phyloP scores from a whole-genome alignment of 2,329 filamentous ascomycete genomes.

The Neopestalotiopsis sp. region DNA sequence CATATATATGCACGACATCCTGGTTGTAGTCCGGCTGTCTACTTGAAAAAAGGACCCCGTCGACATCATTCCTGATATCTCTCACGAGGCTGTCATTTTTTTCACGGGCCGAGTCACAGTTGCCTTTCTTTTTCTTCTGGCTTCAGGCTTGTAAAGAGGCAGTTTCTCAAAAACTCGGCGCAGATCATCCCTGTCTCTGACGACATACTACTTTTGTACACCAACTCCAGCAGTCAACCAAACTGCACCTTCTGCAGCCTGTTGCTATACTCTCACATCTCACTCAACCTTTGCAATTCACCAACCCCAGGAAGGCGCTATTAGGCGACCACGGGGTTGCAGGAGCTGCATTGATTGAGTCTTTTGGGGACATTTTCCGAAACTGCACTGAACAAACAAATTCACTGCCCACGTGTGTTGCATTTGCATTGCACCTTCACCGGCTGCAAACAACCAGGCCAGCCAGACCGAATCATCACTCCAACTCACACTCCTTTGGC shows the following conservation, averaged over 20 bases:
- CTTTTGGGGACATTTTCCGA: neutral
- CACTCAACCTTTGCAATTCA: neutral
- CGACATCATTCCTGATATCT: neutral
- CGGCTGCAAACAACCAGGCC: neutral
- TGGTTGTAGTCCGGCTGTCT: too few relatives aligned
- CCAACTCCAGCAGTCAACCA: neutral
- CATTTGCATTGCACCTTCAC: neutral
- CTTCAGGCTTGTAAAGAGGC: neutral
- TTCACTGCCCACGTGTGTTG: neutral
- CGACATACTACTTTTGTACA: neutral
- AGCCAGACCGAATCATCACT: neutral
- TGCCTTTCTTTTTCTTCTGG: neutral
- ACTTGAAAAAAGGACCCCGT: too few relatives aligned
- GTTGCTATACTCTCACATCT: neutral
- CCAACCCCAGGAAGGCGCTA: slow-evolving; percentile 2
- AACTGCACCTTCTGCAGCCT: neutral
- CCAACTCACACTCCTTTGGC: neutral
- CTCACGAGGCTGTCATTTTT: neutral
- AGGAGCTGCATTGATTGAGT: slow-evolving; percentile 1
- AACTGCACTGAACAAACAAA: neutral
- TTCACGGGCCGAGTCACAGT: neutral
- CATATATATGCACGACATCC: too few relatives aligned
- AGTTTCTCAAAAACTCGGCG: neutral
- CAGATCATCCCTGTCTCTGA: neutral
- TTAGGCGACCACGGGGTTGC: slow-evolving; percentile 8